Base-by-base conservation (phyloP, 1,284 basidiomycete species). In the Fomitopsis pinicola region DNA sequence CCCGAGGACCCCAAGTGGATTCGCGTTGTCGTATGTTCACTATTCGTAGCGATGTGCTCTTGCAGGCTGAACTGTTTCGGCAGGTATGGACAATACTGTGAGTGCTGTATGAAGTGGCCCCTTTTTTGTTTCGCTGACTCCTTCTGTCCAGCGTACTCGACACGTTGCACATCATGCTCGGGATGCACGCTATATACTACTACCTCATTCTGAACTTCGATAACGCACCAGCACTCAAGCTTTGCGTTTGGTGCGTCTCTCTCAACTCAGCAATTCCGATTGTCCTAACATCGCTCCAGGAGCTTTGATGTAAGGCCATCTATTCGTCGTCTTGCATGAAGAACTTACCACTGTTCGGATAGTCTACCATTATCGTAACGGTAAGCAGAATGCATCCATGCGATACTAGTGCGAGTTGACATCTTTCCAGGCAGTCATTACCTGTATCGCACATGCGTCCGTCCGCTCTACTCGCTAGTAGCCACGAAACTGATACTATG, bases 141-240 rank as follows among this genome's bases (percentile, higher is more conserved):
- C 22, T 14, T 38, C 36, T 12, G 6, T 36, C 1, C 35, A 36
- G 35, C 35, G 10, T 36, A 12, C 38, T 66, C 40, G 65, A 66
- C 42, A 62, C 59, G 9, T 36, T 40, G 19, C 65, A 66, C 40
- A 59, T 66, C 3, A 56, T 40, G 9, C 58, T 64, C 22, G 61
- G 55, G 45, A 62, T 61, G 58, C 65, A 66, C 42, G 62, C 63
- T 59, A 57, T 62, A 17, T 66, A 66, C 54, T 64, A 64, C 57
- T 66, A 66, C 45, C 46, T 66, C 15, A 60, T 66, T 33, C 35
- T 60, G 52, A 66, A 66, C 52, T 66, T 61, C 61, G 26, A 61
- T 58, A 55, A 63, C 42, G 44, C 28, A 0, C 33, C 33, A 2
- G 65, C 63, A 0, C 30, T 66, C 38, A 35, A 59, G 1, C 36